Evolutionary conservation across 1,284 basidiomycete genomes (phyloP).

Genomic region (Leccinum pseudoinsigne): DNA sequence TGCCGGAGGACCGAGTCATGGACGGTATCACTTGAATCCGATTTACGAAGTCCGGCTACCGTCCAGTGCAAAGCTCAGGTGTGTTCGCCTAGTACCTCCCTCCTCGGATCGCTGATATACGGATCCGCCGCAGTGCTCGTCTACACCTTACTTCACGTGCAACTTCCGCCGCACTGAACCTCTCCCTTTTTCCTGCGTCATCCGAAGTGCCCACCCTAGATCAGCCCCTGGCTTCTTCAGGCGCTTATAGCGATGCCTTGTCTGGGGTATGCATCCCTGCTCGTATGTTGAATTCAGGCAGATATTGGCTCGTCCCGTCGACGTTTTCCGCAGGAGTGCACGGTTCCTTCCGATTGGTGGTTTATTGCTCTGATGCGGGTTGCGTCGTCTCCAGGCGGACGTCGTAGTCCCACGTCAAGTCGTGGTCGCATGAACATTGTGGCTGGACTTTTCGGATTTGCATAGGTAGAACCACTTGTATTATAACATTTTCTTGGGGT

Average conservation of each 20-base stretch:
- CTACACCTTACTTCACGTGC: constrained; percentile 56
- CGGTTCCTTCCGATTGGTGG: constrained; percentile 58
- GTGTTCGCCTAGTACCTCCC: constrained; percentile 23
- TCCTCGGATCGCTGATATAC: constrained; percentile 5
- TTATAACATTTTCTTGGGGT: not conserved
- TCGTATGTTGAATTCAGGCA: constrained; percentile 53
- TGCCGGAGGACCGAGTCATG: constrained; percentile 66
- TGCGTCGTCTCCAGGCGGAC: constrained; percentile 19
- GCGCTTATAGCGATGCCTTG: constrained; percentile 72
- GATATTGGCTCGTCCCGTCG: constrained; percentile 73
- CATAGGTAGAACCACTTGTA: constrained; percentile 1
- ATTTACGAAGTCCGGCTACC: constrained; percentile 62
- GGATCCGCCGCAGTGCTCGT: constrained; percentile 52
- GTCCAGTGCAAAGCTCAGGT: constrained; percentile 61
- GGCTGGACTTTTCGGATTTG: not conserved
- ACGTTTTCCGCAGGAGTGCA: constrained; percentile 65
- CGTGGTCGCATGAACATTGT: not conserved
- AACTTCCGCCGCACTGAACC: constrained; percentile 51
- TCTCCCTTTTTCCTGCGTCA: constrained; percentile 54
- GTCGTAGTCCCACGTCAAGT: not conserved
- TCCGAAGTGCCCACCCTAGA: constrained; percentile 30
- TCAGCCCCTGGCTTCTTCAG: constrained; percentile 64
- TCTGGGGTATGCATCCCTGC: constrained; percentile 68
- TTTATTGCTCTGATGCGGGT: constrained; percentile 52
- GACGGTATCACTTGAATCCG: constrained; percentile 67